Base-by-base conservation (phyloP, 345 rosid genomes). In the Sonneratia caseolaris region DNA sequence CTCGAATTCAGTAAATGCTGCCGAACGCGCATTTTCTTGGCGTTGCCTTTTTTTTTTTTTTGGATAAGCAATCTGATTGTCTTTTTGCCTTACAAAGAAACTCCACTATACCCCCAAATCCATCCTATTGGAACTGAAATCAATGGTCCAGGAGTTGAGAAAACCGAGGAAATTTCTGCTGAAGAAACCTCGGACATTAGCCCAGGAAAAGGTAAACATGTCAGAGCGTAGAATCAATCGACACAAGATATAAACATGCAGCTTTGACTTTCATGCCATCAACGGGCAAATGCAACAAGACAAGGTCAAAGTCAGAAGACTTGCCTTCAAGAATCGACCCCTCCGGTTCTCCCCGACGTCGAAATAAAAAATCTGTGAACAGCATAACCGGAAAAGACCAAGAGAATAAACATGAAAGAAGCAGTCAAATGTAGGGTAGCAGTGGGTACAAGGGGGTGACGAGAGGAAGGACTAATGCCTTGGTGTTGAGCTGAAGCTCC, bases 401-500 rank as follows among this genome's bases (percentile, higher is more conserved):
- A 35, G 13, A 51, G 37, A 19, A 71, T 3, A 42, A 37, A 55
- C 61, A 72, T 27, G 24, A 56, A 75, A 5, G 8, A 67, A 7
- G 43, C n/a, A 43, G 59, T 13, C 12, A 22, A n/a, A 24, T 38
- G 51, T 6, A 47, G 43, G 43, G 2, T 8, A 40, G 9, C 43
- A 40, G 2, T 47, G 15, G 51, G 70, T 12, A 56, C 55, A 66
- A 27, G 11, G 42, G 4, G 37, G 48, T 19, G 38, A 13, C 3
- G 0, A 64, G 9, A 67, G 35, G 43, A 21, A 4, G 21, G 40
- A 3, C 4, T 3, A 24, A 11, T 80, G 81, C 97, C 93, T 95
- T 95, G 83, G 96, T 86, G 82, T 95, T 97, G 64, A 95, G 96
- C 89, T 92, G 97, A 76, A 95, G 87, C 73, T 95, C 99, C 81